These are phyloP conservation scores for Panellus pusillus DNA, from an alignment of 768 basidiomycete species.

Conservation along the genomic window DNA sequence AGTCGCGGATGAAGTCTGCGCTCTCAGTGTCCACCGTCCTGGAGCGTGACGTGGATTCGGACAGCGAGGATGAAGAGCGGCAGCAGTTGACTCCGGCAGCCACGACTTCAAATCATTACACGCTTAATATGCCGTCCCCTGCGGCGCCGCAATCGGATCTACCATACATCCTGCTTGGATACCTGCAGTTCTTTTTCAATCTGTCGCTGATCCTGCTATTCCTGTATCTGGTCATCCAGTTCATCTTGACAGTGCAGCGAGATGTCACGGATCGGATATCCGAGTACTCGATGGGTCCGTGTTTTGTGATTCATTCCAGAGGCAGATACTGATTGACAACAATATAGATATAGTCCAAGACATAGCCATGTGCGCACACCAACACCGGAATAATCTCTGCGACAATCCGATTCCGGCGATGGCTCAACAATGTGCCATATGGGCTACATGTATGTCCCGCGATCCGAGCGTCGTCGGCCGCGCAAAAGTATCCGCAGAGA, in stretches of 20 bases:
- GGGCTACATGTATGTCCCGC: slow-evolving; percentile 95
- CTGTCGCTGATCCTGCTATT: slow-evolving; percentile 78
- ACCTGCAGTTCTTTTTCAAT: slow-evolving; percentile 95
- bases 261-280: slow-evolving; percentile 87
- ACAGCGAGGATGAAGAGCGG: slow-evolving; percentile 49
- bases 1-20: slow-evolving; percentile 51
- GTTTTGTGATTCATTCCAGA: slow-evolving; percentile 9
- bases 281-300: slow-evolving; percentile 85
- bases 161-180: slow-evolving; percentile 90
- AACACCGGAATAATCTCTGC: slow-evolving; percentile 84
- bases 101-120: slow-evolving; percentile 79
- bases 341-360: slow-evolving; percentile 84
- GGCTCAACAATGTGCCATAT: slow-evolving; percentile 79
- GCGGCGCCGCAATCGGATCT: slow-evolving; percentile 56
- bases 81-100: slow-evolving; percentile 51
- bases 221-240: slow-evolving; percentile 81
- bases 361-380: slow-evolving; percentile 80
- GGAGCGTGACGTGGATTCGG: slow-evolving; percentile 41
- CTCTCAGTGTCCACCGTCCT: slow-evolving; percentile 27
- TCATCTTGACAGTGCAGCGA: slow-evolving; percentile 85
- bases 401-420: slow-evolving; percentile 84
- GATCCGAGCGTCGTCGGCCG: slow-evolving; percentile 89
- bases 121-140: slow-evolving; percentile 73
- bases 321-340: not conserved
- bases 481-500: slow-evolving; percentile 88